Base-by-base conservation (phyloP, 1,139 yeast species). In the Suzukiozyma palmioleophila region DNA sequence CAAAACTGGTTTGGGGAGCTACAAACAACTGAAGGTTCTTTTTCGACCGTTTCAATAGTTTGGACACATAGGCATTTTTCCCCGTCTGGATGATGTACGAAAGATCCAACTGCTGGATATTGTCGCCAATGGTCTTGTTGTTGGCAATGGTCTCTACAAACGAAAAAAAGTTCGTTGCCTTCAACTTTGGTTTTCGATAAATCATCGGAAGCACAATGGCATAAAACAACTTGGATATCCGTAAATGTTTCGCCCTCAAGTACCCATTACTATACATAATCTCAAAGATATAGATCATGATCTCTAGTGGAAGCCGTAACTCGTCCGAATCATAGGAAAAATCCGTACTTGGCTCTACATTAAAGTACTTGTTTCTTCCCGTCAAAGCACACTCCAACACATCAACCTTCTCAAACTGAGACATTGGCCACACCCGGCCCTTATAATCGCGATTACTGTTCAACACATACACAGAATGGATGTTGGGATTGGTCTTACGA, bases 1-100 rank as follows among this genome's bases (percentile, higher is more conserved):
- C 97, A 66, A 92, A 90, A 64, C 95, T 85, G 27, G 97, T 84
- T 55, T 90, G 97, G 1, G 97, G 96, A 0, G 97, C 97, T 7
- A 85, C 77, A 53, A 92, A 89, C 10, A 70, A 66, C 47, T 79
- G 73, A 38, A 92, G 62, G 36, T 72, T 73, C 18, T 71, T 60
- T 9, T 88, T 75, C 41, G 96, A 85, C 35, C 96, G 69, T 52
- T 95, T 77, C 42, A 92, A 64, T 5, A 92, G 57, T 48, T 85
- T 83, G 1, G 97, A 87, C 15, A 92, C 90, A 58, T 73, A 84
- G 1, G 97, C 92, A 61, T 89, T 92, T 55, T 86, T 89, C n/a
- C 97, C 97, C 33, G 88, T 75, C 59, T 92, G 97, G 42, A 88
- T 79, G 39, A 90, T 87, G 40, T 79, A 73, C 8, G 95, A 74